Evolutionary conservation across 2,329 filamentous ascomycete genomes (phyloP).

Genomic region (Shiraia bambusicola): DNA sequence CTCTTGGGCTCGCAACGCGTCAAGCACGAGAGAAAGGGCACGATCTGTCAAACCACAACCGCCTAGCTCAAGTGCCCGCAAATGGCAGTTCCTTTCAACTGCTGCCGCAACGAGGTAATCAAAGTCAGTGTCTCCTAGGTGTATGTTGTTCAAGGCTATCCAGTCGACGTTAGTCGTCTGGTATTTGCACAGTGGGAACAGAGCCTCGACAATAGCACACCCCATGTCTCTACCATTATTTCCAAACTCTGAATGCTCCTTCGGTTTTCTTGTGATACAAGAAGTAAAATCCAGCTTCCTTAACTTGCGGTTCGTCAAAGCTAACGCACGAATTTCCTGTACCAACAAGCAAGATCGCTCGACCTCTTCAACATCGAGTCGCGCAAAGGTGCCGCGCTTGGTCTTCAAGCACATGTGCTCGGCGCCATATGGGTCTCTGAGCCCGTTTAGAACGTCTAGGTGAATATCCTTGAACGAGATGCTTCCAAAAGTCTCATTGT

Average conservation of each 20-base stretch:
- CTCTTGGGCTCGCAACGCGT: constrained; percentile 64
- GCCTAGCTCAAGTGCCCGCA: constrained; percentile 68
- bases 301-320: constrained; percentile 64
- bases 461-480: constrained; percentile 67
- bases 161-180: constrained; percentile 70
- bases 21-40: constrained; percentile 62
- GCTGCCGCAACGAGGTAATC: constrained; percentile 69
- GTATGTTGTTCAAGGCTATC: constrained; percentile 68
- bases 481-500: constrained; percentile 68
- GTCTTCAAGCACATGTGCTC: constrained; percentile 65
- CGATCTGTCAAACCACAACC: constrained; percentile 62
- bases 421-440: constrained; percentile 60
- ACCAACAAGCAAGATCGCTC: constrained; percentile 61
- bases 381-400: constrained; percentile 57
- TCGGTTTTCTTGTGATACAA: constrained; percentile 58
- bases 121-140: constrained; percentile 69
- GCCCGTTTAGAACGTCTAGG: constrained; percentile 64
- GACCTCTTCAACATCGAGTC: constrained; percentile 56
- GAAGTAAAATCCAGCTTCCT: constrained; percentile 66
- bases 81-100: constrained; percentile 63
- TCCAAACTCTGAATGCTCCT: constrained; percentile 43
- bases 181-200: constrained; percentile 67
- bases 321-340: constrained; percentile 68
- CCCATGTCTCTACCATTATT: constrained; percentile 60
- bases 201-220: constrained; percentile 68